phyloP scores from a whole-genome alignment of 1,139 yeast species.

The Wickerhamiella pararugosa region DNA sequence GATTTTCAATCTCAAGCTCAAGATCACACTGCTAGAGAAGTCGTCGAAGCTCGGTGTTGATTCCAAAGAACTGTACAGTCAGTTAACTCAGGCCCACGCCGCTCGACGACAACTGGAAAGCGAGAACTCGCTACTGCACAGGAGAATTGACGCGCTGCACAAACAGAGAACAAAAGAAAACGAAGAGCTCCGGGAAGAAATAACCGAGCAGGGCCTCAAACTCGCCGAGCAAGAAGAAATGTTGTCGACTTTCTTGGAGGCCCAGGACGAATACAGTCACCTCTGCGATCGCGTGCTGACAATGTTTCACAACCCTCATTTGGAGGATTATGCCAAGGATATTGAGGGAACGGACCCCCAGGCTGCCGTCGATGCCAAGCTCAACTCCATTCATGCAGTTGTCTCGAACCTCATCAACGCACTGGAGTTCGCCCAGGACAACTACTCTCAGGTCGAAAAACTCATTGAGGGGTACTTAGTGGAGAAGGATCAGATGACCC shows the following conservation, averaged over 20 bases:
- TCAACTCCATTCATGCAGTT: not conserved
- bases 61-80: conserved; percentile 5
- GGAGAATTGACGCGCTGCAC: not conserved
- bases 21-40: conserved; percentile 6
- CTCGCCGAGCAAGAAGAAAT: conserved; percentile 6
- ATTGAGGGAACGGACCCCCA: not conserved
- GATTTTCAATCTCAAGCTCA: conserved; percentile 9
- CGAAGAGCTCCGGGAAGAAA: not conserved
- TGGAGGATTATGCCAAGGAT: conserved; percentile 2
- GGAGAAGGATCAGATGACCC: not conserved
- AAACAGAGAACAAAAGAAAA: not conserved
- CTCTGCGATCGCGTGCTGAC: conserved; percentile 1
- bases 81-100: conserved; percentile 4
- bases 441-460: conserved; percentile 1
- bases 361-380: conserved; percentile 3
- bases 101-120: conserved; percentile 3
- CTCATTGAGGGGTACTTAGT: not conserved
- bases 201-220: not conserved
- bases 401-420: conserved; percentile 3
- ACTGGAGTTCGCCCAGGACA: conserved; percentile 5
- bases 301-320: conserved; percentile 4
- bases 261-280: conserved; percentile 7
- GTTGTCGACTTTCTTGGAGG: conserved; percentile 7
- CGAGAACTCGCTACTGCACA: conserved; percentile 5
- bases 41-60: conserved; percentile 4